Conservation (phyloP, 768 basidiomycete genomes). For the Sutorius australiensis region DNA sequence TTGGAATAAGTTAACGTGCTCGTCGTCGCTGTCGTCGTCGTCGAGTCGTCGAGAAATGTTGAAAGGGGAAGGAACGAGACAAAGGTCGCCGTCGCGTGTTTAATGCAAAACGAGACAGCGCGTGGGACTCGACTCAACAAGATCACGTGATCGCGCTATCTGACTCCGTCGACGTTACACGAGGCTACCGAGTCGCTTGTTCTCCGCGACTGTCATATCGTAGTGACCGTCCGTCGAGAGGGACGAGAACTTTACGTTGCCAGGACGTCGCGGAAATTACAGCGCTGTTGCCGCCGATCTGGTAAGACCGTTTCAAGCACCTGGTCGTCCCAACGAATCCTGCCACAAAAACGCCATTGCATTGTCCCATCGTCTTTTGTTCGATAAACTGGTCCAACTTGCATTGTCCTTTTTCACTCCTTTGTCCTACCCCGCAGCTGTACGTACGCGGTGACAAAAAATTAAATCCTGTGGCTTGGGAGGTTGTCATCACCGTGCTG, state of each 20-base stretch:
- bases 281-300: slow-evolving; percentile 1
- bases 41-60: slow-evolving; percentile 15
- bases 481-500: slow-evolving; percentile 3
- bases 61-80: slow-evolving; percentile 5
- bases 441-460: slow-evolving; percentile 10
- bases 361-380: slow-evolving; percentile 8
- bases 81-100: slow-evolving; percentile 23
- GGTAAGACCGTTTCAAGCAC: neutral
- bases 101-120: slow-evolving; percentile 21
- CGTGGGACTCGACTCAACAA: slow-evolving; percentile 36
- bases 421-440: slow-evolving; percentile 13
- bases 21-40: slow-evolving; percentile 23
- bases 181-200: slow-evolving; percentile 25
- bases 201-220: neutral
- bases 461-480: neutral
- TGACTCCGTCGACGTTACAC: slow-evolving; percentile 33
- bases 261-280: slow-evolving; percentile 4
- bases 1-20: slow-evolving; percentile 15
- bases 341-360: neutral
- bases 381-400: slow-evolving; percentile 10
- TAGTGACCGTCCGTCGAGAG: neutral
- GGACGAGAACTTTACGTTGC: slow-evolving; percentile 1
- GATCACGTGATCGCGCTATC: slow-evolving; percentile 30
- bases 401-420: slow-evolving; percentile 17
- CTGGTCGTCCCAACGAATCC: neutral